These are phyloP conservation scores for Cordyceps cicadae DNA, from an alignment of 2,329 filamentous ascomycete species.

Conservation along the genomic window DNA sequence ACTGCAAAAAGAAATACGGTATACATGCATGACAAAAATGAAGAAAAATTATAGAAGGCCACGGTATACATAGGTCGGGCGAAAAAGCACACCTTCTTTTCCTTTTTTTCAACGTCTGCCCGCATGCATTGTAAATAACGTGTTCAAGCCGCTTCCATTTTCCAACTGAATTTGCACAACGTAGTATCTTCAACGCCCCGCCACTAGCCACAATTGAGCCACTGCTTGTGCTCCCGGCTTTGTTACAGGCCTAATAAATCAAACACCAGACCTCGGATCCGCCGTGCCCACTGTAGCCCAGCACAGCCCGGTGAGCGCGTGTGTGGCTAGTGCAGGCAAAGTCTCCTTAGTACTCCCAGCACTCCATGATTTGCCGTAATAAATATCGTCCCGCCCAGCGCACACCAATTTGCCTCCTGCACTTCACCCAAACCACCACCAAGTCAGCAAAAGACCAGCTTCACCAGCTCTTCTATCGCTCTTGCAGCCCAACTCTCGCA, in stretches of 20 bases:
- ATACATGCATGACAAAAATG: too few species aligned
- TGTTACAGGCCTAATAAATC: not conserved
- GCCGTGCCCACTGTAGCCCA: not conserved
- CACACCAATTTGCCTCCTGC: slow-evolving; percentile 7
- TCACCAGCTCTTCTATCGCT: not conserved
- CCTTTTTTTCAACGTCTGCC: too few species aligned
- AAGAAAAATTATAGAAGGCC: too few species aligned
- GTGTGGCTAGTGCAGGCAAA: not conserved
- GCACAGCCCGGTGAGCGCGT: not conserved
- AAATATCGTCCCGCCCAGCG: not conserved
- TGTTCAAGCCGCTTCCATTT: too few species aligned
- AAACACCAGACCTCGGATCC: not conserved
- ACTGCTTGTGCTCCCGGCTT: not conserved
- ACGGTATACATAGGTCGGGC: too few species aligned
- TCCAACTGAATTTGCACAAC: not conserved
- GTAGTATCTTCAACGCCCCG: not conserved
- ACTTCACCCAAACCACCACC: slow-evolving; percentile 4
- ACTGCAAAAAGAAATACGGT: not conserved
- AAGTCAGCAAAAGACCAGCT: not conserved
- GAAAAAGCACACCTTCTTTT: too few species aligned
- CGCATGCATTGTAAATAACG: too few species aligned
- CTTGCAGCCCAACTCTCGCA: not conserved
- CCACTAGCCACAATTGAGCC: not conserved
- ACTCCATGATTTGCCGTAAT: not conserved
- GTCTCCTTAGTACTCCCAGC: not conserved